phyloP scores from a whole-genome alignment of 2,329 filamentous ascomycete species.

The Fusarium setosum region DNA sequence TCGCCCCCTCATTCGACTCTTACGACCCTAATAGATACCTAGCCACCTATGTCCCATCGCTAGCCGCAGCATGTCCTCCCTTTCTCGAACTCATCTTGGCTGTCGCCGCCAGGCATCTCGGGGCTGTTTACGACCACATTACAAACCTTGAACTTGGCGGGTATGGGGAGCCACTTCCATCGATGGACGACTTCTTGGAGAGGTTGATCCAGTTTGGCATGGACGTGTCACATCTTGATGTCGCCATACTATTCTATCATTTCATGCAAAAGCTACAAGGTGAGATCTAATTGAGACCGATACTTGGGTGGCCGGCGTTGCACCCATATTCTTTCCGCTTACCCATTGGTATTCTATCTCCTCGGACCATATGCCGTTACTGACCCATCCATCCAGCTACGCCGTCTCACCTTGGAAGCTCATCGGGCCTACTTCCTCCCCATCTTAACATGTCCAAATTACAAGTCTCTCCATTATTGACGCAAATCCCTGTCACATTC shows the following conservation, averaged over 20 bases:
- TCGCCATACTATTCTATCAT: neutral
- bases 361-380: neutral
- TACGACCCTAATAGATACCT: conserved; percentile 28
- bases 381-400: neutral
- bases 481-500: neutral
- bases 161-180: neutral
- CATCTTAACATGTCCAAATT: neutral
- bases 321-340: too few species aligned
- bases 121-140: neutral
- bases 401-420: neutral
- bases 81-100: conserved; percentile 21
- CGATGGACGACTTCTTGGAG: neutral
- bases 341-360: neutral
- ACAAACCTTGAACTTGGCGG: neutral
- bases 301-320: too few species aligned
- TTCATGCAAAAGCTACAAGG: neutral
- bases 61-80: conserved; percentile 14
- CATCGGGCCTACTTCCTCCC: neutral
- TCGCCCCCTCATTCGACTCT: conserved; percentile 29
- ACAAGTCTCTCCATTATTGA: neutral
- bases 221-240: neutral
- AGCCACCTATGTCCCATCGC: conserved; percentile 13
- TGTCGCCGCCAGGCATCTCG: conserved; percentile 7
- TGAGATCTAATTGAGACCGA: neutral
- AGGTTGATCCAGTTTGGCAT: neutral